phyloP scores from a whole-genome alignment of 164 flowering plant species.

The Stephania yunnanensis region DNA sequence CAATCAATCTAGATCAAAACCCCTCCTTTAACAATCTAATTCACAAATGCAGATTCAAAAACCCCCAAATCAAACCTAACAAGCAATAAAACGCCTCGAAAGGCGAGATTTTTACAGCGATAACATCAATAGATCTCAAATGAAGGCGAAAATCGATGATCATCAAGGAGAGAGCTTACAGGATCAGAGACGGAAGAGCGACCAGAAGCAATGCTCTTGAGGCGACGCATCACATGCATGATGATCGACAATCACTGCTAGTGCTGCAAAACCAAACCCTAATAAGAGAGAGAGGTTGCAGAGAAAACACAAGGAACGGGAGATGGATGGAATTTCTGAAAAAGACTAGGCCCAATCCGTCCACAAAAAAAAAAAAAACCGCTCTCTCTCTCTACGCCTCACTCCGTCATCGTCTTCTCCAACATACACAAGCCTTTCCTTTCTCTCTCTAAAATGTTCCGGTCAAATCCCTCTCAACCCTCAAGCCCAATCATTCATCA shows the following conservation, averaged over 20 bases:
- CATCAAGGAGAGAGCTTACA: constrained; percentile 29
- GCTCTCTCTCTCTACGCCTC: background rate
- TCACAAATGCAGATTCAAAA: constrained; percentile 12
- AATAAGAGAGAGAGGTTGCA: background rate
- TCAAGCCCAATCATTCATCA: constrained; percentile 1
- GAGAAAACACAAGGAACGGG: background rate
- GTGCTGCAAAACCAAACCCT: constrained; percentile 11
- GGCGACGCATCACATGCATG: constrained; percentile 86
- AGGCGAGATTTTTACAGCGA: background rate
- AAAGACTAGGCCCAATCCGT: background rate
- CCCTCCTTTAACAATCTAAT: background rate
- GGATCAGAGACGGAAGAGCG: constrained; percentile 87
- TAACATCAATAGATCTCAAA: background rate
- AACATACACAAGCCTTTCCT: background rate
- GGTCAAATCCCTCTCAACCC: constrained; percentile 2
- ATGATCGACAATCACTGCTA: constrained; percentile 14
- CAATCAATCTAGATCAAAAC: background rate
- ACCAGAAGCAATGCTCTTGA: constrained; percentile 92
- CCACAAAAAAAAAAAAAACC: background rate
- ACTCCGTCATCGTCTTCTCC: background rate
- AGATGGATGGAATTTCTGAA: constrained; percentile 15
- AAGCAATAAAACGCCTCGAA: background rate
- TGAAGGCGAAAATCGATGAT: background rate
- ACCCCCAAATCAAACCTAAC: background rate
- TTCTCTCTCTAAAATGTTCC: background rate